Evolutionary conservation across 441 rosid species (phyloP).

Genomic region (Bocquillonia castaneifolia): DNA sequence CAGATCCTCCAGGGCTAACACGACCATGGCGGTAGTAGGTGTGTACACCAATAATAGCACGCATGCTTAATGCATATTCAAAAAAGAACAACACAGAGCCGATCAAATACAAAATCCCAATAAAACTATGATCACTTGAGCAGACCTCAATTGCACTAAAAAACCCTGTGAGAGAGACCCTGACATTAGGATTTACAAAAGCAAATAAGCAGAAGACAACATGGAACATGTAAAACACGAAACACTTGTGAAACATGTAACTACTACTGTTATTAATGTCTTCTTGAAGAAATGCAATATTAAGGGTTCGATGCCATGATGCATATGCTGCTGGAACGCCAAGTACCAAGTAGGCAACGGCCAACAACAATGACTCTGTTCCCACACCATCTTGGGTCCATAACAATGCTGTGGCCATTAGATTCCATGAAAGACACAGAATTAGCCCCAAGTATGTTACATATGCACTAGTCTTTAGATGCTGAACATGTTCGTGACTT

Average conservation of each 20-base stretch:
- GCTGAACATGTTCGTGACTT: neutral
- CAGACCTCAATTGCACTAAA: neutral
- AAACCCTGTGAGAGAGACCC: conserved; percentile 1
- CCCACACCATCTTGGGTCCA: neutral
- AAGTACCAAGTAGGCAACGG: neutral
- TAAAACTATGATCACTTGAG: neutral
- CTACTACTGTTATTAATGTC: no score
- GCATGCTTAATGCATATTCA: neutral
- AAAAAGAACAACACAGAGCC: neutral
- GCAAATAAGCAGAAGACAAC: neutral
- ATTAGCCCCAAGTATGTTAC: neutral
- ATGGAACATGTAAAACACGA: neutral
- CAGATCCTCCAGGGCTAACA: neutral
- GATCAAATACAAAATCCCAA: conserved; percentile 2
- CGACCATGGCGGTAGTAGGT: neutral
- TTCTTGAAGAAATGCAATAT: neutral
- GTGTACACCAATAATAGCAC: neutral
- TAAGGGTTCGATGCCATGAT: conserved; percentile 6
- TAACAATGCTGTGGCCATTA: neutral
- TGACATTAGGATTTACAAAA: neutral
- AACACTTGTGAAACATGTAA: neutral
- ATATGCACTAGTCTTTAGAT: neutral
- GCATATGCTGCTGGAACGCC: neutral
- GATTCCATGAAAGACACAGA: neutral
- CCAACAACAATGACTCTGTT: neutral